Conservation (phyloP, 208 protist genomes). For the Acanthamoeba sp. region DNA sequence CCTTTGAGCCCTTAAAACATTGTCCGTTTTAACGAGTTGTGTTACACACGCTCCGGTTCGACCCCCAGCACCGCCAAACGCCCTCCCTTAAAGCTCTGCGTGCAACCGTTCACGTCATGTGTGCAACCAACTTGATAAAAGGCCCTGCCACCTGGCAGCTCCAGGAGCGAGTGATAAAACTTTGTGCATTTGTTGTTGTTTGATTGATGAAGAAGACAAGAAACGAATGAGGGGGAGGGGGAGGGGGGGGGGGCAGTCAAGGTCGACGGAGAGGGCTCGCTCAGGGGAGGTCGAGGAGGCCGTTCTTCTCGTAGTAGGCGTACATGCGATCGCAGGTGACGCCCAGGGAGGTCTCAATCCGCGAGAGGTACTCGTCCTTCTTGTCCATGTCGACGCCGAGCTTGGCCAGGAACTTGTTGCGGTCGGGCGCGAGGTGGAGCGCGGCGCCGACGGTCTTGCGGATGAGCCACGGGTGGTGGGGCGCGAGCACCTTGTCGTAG, state of each 20-base stretch:
- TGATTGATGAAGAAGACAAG: no score
- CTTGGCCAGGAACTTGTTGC: constrained; percentile 25
- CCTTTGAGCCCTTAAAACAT: no score
- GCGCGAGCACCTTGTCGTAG: constrained; percentile 35
- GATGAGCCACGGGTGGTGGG: constrained; percentile 42
- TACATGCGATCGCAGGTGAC: constrained; percentile 28
- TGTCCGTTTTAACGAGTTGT: no score
- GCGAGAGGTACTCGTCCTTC: constrained; percentile 33
- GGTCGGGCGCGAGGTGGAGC: constrained; percentile 10
- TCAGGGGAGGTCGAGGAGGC: constrained; percentile 31
- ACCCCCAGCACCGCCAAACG: no score
- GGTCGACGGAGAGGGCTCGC: background rate
- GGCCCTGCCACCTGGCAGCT: no score
- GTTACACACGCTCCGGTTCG: no score
- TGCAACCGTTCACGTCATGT: no score
- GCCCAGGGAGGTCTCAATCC: background rate
- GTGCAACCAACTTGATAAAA: no score
- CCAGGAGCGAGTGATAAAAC: background rate
- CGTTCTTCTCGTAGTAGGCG: constrained; percentile 45
- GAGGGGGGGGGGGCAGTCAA: background rate
- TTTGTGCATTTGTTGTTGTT: background rate
- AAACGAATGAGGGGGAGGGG: background rate
- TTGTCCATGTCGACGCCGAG: constrained; percentile 29
- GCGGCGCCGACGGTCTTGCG: constrained; percentile 39
- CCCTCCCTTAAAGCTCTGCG: no score